Base-by-base conservation (phyloP, 75 land plant species). In the Cupressus sempervirens region DNA sequence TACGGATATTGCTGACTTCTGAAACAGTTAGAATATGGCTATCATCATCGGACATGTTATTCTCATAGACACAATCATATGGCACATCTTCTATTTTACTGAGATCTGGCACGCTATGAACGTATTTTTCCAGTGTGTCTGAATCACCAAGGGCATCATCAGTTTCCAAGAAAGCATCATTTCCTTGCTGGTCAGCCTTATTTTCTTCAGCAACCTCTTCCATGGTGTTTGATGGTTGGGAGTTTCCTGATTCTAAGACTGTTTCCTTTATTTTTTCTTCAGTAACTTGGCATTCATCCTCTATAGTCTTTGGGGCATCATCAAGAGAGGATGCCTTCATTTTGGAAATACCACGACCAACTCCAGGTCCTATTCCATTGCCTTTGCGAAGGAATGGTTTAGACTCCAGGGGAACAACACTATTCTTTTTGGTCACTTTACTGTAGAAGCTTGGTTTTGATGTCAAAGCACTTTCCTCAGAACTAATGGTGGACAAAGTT, bases 341-440 rank as follows among this genome's bases (percentile, higher is more conserved):
- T 76, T 93, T 88, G 41, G 87, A 65, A 62, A 88, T 84, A 48
- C 54, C 88, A 48, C 90, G 86, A 82, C 92, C 92, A 86, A 85
- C 88, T 58, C 91, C 90, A 35, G 94, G 88, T 14, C 91, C 87
- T 77, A 84, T 91, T 76, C 94, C 89, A 84, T 89, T 86, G 15
- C 96, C 99, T 86, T 96, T 96, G 41, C 93, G 93, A 29, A 92
- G 87, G 82, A 90, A 93, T 20, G 99, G 93, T 81, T 93, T 98
- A 29, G 97, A 80, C 74, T 98, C 98, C 75, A 90, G 86, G 8
- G 94, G 94, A 3, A 92, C 93, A 36, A 94, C 93, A 87, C 88
- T 94, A 85, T 93, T 88, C 83, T 91, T 92, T 83, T 92, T 95
- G 13, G 90, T 88, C 23, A 85, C 88, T 84, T 89, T 92, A 83